A percentile compares a stretch with the other conserved stretches of the same genome.
phyloP scores from a whole-genome alignment of 2,329 filamentous ascomycete species.

The Teratosphaeria nubilosa region DNA sequence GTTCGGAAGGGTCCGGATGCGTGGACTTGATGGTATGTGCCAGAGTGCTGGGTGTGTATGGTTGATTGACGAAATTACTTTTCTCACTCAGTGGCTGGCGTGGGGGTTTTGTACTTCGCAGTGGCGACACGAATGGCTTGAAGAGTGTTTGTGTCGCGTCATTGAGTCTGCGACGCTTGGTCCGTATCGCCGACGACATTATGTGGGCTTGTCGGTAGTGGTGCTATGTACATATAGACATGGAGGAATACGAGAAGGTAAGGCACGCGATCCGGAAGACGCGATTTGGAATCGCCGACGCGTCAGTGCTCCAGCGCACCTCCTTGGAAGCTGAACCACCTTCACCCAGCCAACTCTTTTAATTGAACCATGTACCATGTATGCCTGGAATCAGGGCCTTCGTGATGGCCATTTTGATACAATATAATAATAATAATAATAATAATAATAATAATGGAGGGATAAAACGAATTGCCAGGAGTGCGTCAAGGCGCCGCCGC shows the following conservation, averaged over 20 bases:
- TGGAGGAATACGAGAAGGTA: neutral
- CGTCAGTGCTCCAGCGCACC: neutral
- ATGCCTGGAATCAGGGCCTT: neutral
- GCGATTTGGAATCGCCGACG: neutral
- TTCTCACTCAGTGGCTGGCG: slow-evolving; percentile 9
- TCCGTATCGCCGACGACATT: slow-evolving; percentile 41
- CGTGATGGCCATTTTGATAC: too few relatives aligned
- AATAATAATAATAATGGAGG: too few relatives aligned
- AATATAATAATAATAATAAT: too few relatives aligned
- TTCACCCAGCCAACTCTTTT: neutral
- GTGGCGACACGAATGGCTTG: slow-evolving; percentile 64
- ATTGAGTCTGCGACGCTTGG: slow-evolving; percentile 55
- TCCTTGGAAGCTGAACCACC: neutral
- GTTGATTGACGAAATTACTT: slow-evolving; percentile 7
- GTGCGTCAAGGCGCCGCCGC: too few relatives aligned
- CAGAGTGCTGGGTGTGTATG: slow-evolving; percentile 21
- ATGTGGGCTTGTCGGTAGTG: neutral
- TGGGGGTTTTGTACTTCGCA: slow-evolving; percentile 37
- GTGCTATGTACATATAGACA: neutral
- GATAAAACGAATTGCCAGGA: too few relatives aligned
- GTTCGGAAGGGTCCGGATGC: neutral
- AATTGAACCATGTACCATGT: neutral
- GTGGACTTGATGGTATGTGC: slow-evolving; percentile 17
- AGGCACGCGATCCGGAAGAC: neutral
- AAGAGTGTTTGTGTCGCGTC: slow-evolving; percentile 48